Evolutionary conservation across 1,139 yeast genomes (phyloP).

Genomic region (Candida glucosophila): DNA sequence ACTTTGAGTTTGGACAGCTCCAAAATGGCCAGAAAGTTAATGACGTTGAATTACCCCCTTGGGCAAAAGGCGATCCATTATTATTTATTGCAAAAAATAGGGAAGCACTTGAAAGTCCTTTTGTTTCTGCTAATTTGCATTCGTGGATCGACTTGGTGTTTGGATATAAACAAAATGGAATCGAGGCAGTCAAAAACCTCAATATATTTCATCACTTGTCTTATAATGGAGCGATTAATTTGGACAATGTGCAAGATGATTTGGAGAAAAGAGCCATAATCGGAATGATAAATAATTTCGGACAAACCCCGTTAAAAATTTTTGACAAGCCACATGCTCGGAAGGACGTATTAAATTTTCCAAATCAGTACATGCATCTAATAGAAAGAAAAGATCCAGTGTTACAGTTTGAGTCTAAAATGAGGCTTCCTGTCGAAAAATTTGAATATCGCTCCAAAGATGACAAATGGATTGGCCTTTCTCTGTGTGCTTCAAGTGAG

Average conservation of each 20-base stretch:
- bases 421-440: slow-evolving; percentile 25
- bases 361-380: slow-evolving; percentile 24
- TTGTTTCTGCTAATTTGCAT: slow-evolving; percentile 66
- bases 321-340: slow-evolving; percentile 58
- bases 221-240: slow-evolving; percentile 72
- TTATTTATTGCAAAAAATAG: slow-evolving; percentile 65
- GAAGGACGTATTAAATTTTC: slow-evolving; percentile 30
- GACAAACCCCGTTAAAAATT: slow-evolving; percentile 75
- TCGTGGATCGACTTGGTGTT: slow-evolving; percentile 79
- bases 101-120: slow-evolving; percentile 74
- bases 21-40: slow-evolving; percentile 54
- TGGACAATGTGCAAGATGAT: slow-evolving; percentile 65
- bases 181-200: slow-evolving; percentile 51
- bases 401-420: slow-evolving; percentile 27
- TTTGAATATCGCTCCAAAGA: slow-evolving; percentile 28
- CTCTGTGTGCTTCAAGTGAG: slow-evolving; percentile 27
- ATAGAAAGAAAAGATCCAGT: slow-evolving; percentile 17
- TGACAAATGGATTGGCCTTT: slow-evolving; percentile 41
- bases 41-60: slow-evolving; percentile 65
- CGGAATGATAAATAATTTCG: slow-evolving; percentile 82
- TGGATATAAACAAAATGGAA: slow-evolving; percentile 72
- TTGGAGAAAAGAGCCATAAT: slow-evolving; percentile 66
- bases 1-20: slow-evolving; percentile 57
- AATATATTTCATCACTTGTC: slow-evolving; percentile 79
- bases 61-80: slow-evolving; percentile 74